Conservation (phyloP, 257 asterid genomes). For the Nicotiana sylvestris region DNA sequence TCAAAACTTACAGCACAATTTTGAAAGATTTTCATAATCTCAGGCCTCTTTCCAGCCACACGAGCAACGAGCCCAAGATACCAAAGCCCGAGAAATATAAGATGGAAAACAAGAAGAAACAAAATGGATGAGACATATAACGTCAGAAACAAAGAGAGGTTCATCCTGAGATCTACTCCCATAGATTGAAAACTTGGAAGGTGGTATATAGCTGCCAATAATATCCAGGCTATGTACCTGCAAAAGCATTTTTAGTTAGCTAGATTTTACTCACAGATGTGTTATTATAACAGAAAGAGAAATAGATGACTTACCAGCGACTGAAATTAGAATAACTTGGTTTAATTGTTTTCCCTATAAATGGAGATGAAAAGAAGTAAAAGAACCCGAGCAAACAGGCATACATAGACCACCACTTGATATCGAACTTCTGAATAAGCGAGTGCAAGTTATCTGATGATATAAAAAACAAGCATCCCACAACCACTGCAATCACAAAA, state of each 20-base stretch:
- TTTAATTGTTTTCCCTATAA: conserved; percentile 91
- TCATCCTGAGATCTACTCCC: conserved; percentile 99
- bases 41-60: conserved; percentile 93
- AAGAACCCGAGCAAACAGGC: conserved; percentile 99
- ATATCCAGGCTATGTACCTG: conserved; percentile 94
- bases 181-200: conserved; percentile 98
- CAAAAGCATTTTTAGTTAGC: conserved; percentile 12
- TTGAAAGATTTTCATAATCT: conserved; percentile 72
- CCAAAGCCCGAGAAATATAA: conserved; percentile 89
- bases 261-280: background rate
- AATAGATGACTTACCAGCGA: conserved; percentile 57
- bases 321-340: conserved; percentile 98
- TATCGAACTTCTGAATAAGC: conserved; percentile 86
- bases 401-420: conserved; percentile 99
- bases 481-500: conserved; percentile 88
- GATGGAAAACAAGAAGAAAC: conserved; percentile 91
- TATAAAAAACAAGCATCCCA: conserved; percentile 95
- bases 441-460: conserved; percentile 96
- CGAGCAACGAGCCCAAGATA: conserved; percentile 95
- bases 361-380: conserved; percentile 97
- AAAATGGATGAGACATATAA: conserved; percentile 78
- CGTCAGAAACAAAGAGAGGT: conserved; percentile 84
- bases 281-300: background rate
- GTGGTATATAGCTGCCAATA: conserved; percentile 92
- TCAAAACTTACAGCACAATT: conserved; percentile 85